These are phyloP conservation scores for Chrysoporthe austroafricana DNA, from an alignment of 2,329 filamentous ascomycete genomes.

Conservation along the genomic window DNA sequence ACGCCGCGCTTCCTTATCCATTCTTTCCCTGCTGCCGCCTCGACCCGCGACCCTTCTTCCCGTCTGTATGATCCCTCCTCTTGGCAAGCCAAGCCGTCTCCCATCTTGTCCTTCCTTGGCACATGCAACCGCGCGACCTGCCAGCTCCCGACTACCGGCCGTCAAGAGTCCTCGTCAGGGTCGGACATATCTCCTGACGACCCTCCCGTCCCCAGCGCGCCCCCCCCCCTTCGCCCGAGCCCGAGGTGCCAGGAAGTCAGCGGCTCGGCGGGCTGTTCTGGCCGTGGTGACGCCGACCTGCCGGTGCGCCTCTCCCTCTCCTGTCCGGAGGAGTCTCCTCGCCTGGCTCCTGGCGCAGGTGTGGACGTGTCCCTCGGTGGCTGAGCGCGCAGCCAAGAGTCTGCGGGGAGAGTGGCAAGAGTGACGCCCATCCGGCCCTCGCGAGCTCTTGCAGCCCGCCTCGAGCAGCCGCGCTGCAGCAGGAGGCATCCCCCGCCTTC, in stretches of 20 bases:
- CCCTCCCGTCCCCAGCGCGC: not conserved
- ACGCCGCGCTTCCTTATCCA: not conserved
- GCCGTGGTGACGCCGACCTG: not conserved
- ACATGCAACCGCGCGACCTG: slow-evolving; percentile 35
- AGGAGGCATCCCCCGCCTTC: not conserved
- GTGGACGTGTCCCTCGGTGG: slow-evolving; percentile 14
- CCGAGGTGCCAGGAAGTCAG: not conserved
- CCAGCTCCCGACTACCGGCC: slow-evolving; percentile 3
- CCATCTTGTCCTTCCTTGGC: slow-evolving; percentile 37
- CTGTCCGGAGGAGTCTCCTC: slow-evolving; percentile 14
- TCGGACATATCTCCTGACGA: slow-evolving; percentile 9
- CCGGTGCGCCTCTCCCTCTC: not conserved
- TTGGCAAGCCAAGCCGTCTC: slow-evolving; percentile 31
- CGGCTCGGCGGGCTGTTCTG: slow-evolving; percentile 1
- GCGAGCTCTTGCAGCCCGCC: not conserved
- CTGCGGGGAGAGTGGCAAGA: not conserved
- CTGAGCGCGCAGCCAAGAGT: slow-evolving; percentile 21
- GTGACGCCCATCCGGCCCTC: not conserved
- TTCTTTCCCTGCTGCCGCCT: slow-evolving; percentile 16
- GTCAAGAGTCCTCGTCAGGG: not conserved
- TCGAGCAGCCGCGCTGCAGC: not conserved
- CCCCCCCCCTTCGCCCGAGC: not conserved
- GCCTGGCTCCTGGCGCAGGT: not conserved
- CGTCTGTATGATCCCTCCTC: slow-evolving; percentile 22
- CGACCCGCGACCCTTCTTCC: slow-evolving; percentile 22